Evolutionary conservation across 495 filamentous ascomycete species (phyloP).

Genomic region (Hyaloscypha finlandica): DNA sequence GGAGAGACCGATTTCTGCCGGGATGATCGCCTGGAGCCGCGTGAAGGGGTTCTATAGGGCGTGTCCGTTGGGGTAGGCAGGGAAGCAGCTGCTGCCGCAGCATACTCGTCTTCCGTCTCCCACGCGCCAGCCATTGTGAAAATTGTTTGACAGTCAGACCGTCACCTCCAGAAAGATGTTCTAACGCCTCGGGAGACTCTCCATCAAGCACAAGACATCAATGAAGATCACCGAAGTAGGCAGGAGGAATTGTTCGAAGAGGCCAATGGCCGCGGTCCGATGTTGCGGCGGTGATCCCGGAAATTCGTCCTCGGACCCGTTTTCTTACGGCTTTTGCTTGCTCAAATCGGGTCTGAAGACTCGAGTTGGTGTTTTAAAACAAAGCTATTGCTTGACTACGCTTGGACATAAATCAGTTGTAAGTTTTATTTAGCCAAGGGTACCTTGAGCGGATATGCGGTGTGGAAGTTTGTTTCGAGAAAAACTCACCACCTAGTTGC

Average conservation of each 20-base stretch:
- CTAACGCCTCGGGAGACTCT: slow-evolving; percentile 10
- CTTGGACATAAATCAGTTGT: slow-evolving; percentile 26
- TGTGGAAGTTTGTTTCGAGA: background rate
- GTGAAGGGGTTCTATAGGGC: slow-evolving; percentile 63
- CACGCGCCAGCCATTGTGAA: slow-evolving; percentile 44
- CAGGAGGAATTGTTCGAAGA: background rate
- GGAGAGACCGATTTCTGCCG: slow-evolving; percentile 56
- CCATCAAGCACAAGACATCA: slow-evolving; percentile 22
- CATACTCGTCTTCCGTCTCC: slow-evolving; percentile 60
- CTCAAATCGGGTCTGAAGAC: background rate
- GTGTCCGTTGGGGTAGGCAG: slow-evolving; percentile 70
- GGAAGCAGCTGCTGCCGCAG: slow-evolving; percentile 46
- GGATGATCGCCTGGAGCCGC: slow-evolving; percentile 44
- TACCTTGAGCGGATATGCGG: slow-evolving; percentile 16
- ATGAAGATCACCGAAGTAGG: background rate
- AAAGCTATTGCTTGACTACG: slow-evolving; percentile 13
- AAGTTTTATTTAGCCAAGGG: slow-evolving; percentile 20
- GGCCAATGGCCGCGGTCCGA: background rate
- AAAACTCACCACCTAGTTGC: slow-evolving; percentile 8
- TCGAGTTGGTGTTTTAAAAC: slow-evolving; percentile 17
- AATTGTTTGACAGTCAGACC: slow-evolving; percentile 1
- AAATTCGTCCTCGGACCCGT: background rate
- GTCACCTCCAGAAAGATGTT: slow-evolving; percentile 9
- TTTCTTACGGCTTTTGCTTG: background rate
- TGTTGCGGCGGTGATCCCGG: background rate